These are phyloP conservation scores for Phytomonas sp. DNA, from an alignment of 208 protist species.

Conservation along the genomic window DNA sequence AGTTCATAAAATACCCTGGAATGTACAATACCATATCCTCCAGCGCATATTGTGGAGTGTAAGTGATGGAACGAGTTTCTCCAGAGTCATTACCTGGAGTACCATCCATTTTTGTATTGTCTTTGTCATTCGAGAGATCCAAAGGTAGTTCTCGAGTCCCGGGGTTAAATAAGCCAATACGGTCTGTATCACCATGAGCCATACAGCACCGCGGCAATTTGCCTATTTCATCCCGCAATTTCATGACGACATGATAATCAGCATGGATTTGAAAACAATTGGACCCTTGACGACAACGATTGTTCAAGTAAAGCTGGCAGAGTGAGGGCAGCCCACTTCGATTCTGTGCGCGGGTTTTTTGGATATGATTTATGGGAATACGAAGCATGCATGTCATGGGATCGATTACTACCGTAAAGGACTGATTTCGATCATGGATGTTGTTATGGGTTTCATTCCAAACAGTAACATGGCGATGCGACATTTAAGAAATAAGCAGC, in stretches of 20 bases:
- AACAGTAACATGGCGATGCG: not conserved
- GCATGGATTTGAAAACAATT: slow-evolving; percentile 79
- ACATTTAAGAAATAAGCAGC: not conserved
- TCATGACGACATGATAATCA: slow-evolving; percentile 39
- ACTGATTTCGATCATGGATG: not conserved
- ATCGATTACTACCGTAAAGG: slow-evolving; percentile 65
- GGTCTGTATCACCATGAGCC: slow-evolving; percentile 56
- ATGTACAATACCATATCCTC: slow-evolving; percentile 29
- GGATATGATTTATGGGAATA: slow-evolving; percentile 48
- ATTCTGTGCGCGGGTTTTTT: slow-evolving; percentile 46
- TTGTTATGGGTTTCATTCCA: not conserved
- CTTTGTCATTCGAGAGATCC: not conserved
- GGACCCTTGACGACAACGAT: slow-evolving; percentile 51
- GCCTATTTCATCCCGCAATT: slow-evolving; percentile 39
- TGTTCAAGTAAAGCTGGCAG: slow-evolving; percentile 66
- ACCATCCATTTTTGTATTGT: not conserved
- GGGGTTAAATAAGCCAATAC: slow-evolving; percentile 16
- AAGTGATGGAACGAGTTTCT: not conserved
- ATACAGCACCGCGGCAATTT: slow-evolving; percentile 69
- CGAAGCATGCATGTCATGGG: slow-evolving; percentile 63
- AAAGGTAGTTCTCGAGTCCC: not conserved
- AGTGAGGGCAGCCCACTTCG: slow-evolving; percentile 52
- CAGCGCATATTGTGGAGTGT: slow-evolving; percentile 4
- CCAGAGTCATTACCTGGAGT: not conserved
- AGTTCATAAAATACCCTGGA: slow-evolving; percentile 16